Percentiles rank a stretch among this genome's conserved stretches.
These are phyloP conservation scores for Hymenoscyphus linearis DNA, from an alignment of 2,329 filamentous ascomycete genomes.

Conservation along the genomic window DNA sequence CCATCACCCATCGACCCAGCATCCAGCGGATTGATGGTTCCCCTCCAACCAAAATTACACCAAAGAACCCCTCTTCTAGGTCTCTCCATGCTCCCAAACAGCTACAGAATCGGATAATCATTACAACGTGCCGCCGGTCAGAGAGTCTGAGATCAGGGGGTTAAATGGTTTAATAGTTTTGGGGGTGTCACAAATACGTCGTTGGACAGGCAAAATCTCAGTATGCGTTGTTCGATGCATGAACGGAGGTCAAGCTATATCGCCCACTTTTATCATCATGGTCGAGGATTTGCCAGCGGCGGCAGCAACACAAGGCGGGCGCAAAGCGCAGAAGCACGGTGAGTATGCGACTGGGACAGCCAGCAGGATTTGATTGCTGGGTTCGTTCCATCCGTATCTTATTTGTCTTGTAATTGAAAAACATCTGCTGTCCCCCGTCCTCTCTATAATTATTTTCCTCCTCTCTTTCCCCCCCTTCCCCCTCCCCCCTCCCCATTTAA, in stretches of 20 bases:
- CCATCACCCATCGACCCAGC: not conserved
- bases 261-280: constrained; percentile 20
- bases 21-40: constrained; percentile 3
- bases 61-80: not conserved
- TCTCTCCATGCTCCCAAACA: constrained; percentile 4
- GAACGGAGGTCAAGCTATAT: constrained; percentile 21
- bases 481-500: constrained; percentile 4
- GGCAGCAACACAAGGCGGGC: not conserved
- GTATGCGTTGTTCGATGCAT: constrained; percentile 17
- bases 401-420: constrained; percentile 6
- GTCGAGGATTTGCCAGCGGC: constrained; percentile 2
- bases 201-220: constrained; percentile 11
- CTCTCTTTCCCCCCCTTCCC: constrained; percentile 2
- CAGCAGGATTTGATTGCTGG: too few species aligned
- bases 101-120: constrained; percentile 6
- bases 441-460: not conserved
- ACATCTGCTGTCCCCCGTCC: not conserved
- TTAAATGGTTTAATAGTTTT: too few species aligned
- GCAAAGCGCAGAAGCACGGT: constrained; percentile 12
- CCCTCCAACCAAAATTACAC: not conserved
- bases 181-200: constrained; percentile 21
- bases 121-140: constrained; percentile 1
- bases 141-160: not conserved
- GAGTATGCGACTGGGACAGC: constrained; percentile 13
- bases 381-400: too few species aligned